Conservation (phyloP, 768 basidiomycete genomes). For the Trametes maxima region DNA sequence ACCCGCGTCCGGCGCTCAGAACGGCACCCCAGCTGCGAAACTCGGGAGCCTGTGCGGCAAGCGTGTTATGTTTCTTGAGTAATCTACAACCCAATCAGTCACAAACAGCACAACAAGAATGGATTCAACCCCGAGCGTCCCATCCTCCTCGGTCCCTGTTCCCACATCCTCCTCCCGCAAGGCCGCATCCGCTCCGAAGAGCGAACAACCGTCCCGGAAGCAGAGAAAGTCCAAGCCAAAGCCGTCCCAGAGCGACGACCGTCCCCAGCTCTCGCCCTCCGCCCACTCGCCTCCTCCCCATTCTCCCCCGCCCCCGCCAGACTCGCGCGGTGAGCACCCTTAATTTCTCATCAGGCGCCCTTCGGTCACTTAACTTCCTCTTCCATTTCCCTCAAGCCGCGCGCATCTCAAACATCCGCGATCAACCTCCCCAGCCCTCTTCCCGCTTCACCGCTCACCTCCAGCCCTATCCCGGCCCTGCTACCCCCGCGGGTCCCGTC, state of each 20-base stretch:
- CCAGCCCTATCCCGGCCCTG: constrained; percentile 56
- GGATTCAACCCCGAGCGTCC: constrained; percentile 23
- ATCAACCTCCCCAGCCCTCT: constrained; percentile 36
- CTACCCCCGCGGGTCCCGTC: constrained; percentile 15
- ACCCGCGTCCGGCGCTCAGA: not conserved
- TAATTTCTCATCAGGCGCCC: constrained; percentile 18
- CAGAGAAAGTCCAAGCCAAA: constrained; percentile 15
- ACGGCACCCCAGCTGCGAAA: not conserved
- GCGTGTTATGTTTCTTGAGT: constrained; percentile 16
- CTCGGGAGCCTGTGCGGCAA: constrained; percentile 16
- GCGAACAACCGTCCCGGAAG: constrained; percentile 15
- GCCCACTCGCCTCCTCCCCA: constrained; percentile 5
- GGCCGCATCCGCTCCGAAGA: constrained; percentile 17
- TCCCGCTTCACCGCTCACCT: constrained; percentile 41
- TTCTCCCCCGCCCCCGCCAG: constrained; percentile 10
- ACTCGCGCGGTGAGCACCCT: constrained; percentile 19
- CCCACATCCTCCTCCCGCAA: constrained; percentile 20
- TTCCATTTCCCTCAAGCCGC: constrained; percentile 29
- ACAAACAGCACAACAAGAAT: constrained; percentile 23
- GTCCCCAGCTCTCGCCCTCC: constrained; percentile 13
- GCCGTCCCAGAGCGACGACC: constrained; percentile 7
- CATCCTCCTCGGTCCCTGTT: constrained; percentile 19
- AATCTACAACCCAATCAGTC: constrained; percentile 22
- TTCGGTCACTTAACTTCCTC: constrained; percentile 9
- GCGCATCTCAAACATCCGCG: constrained; percentile 36